These are phyloP conservation scores for Casuarina equisetifolia DNA, from an alignment of 306 rosid species.

Conservation along the genomic window DNA sequence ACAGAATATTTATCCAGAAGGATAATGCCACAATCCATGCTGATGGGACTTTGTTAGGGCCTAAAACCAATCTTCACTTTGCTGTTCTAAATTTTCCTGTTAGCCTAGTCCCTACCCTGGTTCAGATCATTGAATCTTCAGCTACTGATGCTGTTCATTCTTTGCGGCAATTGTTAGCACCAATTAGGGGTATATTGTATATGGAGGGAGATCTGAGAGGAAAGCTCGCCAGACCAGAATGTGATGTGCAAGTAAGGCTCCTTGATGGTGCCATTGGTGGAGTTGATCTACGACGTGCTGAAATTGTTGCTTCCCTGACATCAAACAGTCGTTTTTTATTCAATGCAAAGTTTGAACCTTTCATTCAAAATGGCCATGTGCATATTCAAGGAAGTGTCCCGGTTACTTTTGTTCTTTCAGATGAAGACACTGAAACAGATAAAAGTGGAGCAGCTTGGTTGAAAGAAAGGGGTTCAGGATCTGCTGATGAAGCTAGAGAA, in stretches of 20 bases:
- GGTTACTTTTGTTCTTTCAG: conserved; percentile 54
- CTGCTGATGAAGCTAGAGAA: conserved; percentile 45
- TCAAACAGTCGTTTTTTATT: conserved; percentile 80
- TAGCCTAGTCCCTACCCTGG: conserved; percentile 78
- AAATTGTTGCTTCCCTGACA: conserved; percentile 89
- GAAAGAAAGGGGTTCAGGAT: conserved; percentile 54
- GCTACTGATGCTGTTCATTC: conserved; percentile 70
- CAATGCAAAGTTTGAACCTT: conserved; percentile 91
- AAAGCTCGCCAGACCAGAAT: conserved; percentile 84
- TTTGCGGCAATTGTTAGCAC: conserved; percentile 66
- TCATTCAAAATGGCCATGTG: conserved; percentile 81
- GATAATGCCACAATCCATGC: conserved; percentile 95
- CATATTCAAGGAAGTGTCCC: conserved; percentile 90
- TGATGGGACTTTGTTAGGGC: conserved; percentile 90
- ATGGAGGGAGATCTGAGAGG: conserved; percentile 99
- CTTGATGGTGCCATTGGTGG: conserved; percentile 93
- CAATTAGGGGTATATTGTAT: conserved; percentile 83
- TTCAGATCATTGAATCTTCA: conserved; percentile 80
- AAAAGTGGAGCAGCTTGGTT: conserved; percentile 50
- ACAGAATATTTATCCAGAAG: conserved; percentile 71
- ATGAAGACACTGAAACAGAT: conserved; percentile 58
- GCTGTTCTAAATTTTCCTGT: conserved; percentile 89
- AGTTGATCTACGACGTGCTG: conserved; percentile 85
- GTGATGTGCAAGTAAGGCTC: conserved; percentile 96
- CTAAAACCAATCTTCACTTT: conserved; percentile 84